phyloP scores from a whole-genome alignment of 805 yeast species.

The Wickerhamiella musiphila region DNA sequence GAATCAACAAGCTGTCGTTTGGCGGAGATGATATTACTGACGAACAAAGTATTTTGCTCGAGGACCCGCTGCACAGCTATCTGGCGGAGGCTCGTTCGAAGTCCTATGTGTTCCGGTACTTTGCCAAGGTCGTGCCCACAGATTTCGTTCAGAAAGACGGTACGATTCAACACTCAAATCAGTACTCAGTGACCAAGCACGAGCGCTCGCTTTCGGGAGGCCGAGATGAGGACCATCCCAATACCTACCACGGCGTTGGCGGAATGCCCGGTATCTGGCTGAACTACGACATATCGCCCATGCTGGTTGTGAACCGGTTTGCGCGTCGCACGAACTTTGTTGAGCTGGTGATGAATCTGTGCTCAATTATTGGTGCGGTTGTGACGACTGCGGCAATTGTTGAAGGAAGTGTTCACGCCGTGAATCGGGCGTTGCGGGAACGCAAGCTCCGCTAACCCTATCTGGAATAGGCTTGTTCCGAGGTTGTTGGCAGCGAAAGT shows the following conservation, averaged over 20 bases:
- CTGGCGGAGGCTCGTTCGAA: conserved; percentile 29
- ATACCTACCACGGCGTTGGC: conserved; percentile 52
- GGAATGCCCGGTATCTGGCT: conserved; percentile 85
- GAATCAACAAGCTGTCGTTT: conserved; percentile 64
- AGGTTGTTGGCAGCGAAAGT: neutral
- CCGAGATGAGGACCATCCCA: conserved; percentile 76
- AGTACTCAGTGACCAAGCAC: conserved; percentile 76
- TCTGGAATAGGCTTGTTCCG: neutral
- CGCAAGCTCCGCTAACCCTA: conserved; percentile 11
- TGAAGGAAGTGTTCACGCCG: conserved; percentile 79
- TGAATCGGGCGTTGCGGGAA: conserved; percentile 40
- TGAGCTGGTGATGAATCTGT: conserved; percentile 27
- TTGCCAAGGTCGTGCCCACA: conserved; percentile 77
- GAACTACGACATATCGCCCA: conserved; percentile 80
- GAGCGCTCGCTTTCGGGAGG: conserved; percentile 79
- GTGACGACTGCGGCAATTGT: conserved; percentile 79
- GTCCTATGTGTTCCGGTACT: conserved; percentile 54
- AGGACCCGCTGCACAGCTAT: conserved; percentile 43
- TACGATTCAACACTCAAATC: conserved; percentile 54
- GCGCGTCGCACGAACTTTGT: conserved; percentile 23
- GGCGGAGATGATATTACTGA: conserved; percentile 36
- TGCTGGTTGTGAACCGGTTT: conserved; percentile 77
- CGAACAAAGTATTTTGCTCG: too few species aligned
- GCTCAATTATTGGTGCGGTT: conserved; percentile 86
- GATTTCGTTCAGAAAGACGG: conserved; percentile 55